A percentile compares a stretch with the other conserved stretches of the same genome.
phyloP scores from a whole-genome alignment of 768 basidiomycete genomes.

The Chalciporus sphaerocephalus region DNA sequence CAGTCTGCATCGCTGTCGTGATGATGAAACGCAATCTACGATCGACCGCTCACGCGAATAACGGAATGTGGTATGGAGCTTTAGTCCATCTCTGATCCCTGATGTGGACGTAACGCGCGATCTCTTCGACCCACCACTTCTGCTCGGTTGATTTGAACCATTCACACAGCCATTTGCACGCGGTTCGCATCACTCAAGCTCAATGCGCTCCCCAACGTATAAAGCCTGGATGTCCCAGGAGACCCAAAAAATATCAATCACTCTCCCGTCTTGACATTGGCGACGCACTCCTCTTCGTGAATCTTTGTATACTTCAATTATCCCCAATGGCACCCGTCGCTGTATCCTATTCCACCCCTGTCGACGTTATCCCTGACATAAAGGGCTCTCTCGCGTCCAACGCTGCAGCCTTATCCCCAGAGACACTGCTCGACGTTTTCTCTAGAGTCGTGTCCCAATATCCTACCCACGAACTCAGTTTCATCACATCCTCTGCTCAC shows the following conservation, averaged over 20 bases:
- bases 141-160: background rate
- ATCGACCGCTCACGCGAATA: constrained; percentile 8
- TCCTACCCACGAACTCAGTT: constrained; percentile 23
- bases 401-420: constrained; percentile 7
- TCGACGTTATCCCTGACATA: constrained; percentile 8
- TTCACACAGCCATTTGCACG: background rate
- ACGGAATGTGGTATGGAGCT: constrained; percentile 2
- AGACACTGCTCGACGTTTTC: constrained; percentile 23
- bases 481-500: constrained; percentile 28
- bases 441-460: constrained; percentile 20
- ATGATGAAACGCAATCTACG: constrained; percentile 6
- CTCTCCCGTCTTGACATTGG: constrained; percentile 2
- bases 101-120: constrained; percentile 3
- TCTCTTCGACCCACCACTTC: background rate
- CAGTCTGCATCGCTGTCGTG: background rate
- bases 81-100: background rate
- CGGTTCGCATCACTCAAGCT: background rate
- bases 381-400: constrained; percentile 12
- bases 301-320: background rate
- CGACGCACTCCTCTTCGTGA: background rate
- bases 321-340: constrained; percentile 16
- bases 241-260: background rate
- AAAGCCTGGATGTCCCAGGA: constrained; percentile 14
- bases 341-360: constrained; percentile 8
- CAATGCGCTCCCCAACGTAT: constrained; percentile 10